Conservation (phyloP, 306 rosid genomes). For the Crotalaria pallida region DNA sequence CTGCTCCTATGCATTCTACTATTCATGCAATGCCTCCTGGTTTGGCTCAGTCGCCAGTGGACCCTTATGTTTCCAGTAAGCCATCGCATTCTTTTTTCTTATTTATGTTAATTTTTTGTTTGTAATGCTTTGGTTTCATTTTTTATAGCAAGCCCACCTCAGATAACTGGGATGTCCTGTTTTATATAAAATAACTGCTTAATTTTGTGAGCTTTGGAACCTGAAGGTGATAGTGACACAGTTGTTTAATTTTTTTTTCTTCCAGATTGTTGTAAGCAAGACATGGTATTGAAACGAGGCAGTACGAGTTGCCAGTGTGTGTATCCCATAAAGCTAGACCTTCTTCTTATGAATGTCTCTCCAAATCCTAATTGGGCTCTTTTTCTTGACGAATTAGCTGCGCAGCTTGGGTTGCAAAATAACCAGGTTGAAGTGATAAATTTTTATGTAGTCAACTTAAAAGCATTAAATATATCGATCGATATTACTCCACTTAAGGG, state of each 20-base stretch:
- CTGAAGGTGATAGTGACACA: conserved; percentile 9
- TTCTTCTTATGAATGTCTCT: conserved; percentile 82
- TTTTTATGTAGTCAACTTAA: conserved; percentile 60
- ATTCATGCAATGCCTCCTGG: conserved; percentile 57
- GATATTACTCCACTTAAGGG: conserved; percentile 74
- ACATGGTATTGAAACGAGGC: conserved; percentile 69
- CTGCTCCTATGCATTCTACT: conserved; percentile 50
- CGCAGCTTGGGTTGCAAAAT: conserved; percentile 52
- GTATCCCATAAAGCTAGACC: conserved; percentile 90
- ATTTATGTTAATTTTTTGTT: background rate
- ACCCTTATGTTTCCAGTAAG: conserved; percentile 70
- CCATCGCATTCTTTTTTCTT: background rate
- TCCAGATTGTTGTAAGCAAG: conserved; percentile 81
- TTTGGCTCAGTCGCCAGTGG: conserved; percentile 65
- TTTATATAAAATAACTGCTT: background rate
- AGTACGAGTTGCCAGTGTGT: conserved; percentile 69
- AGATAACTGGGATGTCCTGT: conserved; percentile 7
- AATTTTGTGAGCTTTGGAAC: background rate
- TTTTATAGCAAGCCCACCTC: background rate
- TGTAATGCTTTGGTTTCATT: background rate
- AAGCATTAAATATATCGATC: conserved; percentile 80
- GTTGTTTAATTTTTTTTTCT: conserved; percentile 19
- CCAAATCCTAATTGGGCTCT: conserved; percentile 57
- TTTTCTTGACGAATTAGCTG: conserved; percentile 63
- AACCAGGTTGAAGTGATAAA: conserved; percentile 74